These are phyloP conservation scores for Paracoccidioides lutzii DNA, from an alignment of 2,329 filamentous ascomycete genomes.

Conservation along the genomic window DNA sequence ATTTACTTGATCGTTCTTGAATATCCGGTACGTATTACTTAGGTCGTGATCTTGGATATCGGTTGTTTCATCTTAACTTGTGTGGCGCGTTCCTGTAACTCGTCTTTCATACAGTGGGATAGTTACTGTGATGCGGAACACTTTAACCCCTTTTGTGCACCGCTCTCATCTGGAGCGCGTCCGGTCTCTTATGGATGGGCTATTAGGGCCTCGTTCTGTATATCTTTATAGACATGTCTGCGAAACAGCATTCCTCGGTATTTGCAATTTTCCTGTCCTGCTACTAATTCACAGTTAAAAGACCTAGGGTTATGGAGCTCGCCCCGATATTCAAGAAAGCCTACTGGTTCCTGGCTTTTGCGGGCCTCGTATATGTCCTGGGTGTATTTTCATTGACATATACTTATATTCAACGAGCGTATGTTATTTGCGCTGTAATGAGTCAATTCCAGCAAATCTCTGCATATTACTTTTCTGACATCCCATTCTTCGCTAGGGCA, in stretches of 20 bases:
- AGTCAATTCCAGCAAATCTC: background rate
- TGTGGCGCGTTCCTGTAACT: too few relatives aligned
- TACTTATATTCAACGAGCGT: slow-evolving; percentile 70
- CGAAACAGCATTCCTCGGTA: background rate
- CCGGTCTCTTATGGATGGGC: too few relatives aligned
- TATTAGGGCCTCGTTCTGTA: too few relatives aligned
- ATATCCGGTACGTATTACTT: background rate
- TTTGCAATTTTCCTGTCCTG: background rate
- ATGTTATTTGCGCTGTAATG: slow-evolving; percentile 23
- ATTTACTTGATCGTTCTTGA: background rate
- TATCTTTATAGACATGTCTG: too few relatives aligned
- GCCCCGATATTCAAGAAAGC: slow-evolving; percentile 38
- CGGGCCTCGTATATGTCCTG: slow-evolving; percentile 52
- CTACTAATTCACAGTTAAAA: background rate
- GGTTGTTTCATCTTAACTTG: too few relatives aligned
- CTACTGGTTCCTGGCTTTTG: slow-evolving; percentile 44
- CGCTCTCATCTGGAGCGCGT: too few relatives aligned
- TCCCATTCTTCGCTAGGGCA: slow-evolving; percentile 40
- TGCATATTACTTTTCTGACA: background rate
- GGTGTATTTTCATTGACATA: slow-evolving; percentile 54
- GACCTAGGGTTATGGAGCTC: slow-evolving; percentile 21
- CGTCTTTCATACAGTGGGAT: too few relatives aligned
- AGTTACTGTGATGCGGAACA: too few relatives aligned
- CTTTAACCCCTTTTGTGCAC: too few relatives aligned
- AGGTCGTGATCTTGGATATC: background rate